Percentiles rank a stretch among this genome's conserved stretches.
phyloP scores from a whole-genome alignment of 2,329 filamentous ascomycete genomes.

The Aspergillus sp. region DNA sequence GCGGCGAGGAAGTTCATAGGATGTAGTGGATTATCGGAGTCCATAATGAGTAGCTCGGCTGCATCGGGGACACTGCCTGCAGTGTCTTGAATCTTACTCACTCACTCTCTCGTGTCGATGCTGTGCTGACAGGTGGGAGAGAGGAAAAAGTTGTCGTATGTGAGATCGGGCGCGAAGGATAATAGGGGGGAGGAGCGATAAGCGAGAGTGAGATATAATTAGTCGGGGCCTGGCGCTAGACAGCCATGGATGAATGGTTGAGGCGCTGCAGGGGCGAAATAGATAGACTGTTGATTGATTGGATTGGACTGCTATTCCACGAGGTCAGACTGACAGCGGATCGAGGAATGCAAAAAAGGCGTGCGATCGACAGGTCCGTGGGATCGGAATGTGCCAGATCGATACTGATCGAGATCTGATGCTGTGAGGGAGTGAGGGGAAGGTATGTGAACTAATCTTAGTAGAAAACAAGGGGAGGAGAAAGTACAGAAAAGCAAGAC shows the following conservation, averaged over 20 bases:
- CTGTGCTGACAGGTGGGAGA: background rate
- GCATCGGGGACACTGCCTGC: conserved; percentile 2
- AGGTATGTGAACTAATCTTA: background rate
- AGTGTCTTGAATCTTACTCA: background rate
- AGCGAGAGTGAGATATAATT: conserved; percentile 11
- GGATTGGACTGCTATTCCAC: background rate
- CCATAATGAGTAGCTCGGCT: background rate
- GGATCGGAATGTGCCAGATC: background rate
- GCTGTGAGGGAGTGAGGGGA: background rate
- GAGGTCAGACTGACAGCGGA: background rate
- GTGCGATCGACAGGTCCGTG: background rate
- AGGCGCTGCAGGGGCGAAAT: background rate
- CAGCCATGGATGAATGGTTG: background rate
- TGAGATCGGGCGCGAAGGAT: background rate
- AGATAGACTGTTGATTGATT: background rate
- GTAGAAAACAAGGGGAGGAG: background rate
- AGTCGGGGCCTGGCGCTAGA: conserved; percentile 3
- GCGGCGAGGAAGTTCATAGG: conserved; percentile 33
- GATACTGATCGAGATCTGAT: background rate
- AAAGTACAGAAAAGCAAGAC: background rate
- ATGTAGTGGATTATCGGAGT: background rate
- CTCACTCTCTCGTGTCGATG: background rate
- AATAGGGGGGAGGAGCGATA: conserved; percentile 15
- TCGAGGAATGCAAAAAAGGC: background rate
- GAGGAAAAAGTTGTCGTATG: background rate